Evolutionary conservation across 1,284 basidiomycete species (phyloP), one percentile per base, ranked within the genome.

Genomic region (Ceraceosorus guamensis): DNA sequence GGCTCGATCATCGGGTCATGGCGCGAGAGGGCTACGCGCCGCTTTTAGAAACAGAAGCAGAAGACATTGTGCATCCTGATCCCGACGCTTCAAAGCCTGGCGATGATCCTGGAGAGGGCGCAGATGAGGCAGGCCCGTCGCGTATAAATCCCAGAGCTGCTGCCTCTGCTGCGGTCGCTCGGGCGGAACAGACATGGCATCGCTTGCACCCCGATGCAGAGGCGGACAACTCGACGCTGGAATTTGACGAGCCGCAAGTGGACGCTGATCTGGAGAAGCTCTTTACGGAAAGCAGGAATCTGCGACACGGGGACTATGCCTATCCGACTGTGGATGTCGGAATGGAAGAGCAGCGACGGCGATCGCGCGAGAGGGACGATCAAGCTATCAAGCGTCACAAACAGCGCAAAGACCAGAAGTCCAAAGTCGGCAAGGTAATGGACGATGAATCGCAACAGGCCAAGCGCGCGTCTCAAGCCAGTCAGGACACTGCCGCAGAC

Each of bases 261-360:
- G 13, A 86, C 65, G 78, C 81, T 43, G 80, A 79, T 57, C 84
- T 91, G 77, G 65, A 74, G 32, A 84, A 88, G 60, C 77, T 91
- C 46, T 92, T 85, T 68, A 78, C 78, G 16, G 81, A 87, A 51
- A 85, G 86, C 67, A 82, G 83, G 65, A 81, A 82, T 62, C 86
- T 89, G 54, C 79, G 90, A 24, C 91, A 93, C 68, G 95, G 93
- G 7, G 91, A 96, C 78, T 91, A 91, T 71, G 85, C 87, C 65
- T 95, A 93, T 74, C 89, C 89, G 0, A 86, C 85, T 63, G 85
- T 92, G 58, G 91, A 92, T 69, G 85, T 89, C 39, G 89, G 85
- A 72, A 83, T 87, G 48, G 83, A 90, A 78, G 76, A 63, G 56
- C 50, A 51, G 5, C 57, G 59, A 45, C 52, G 59, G 14, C 30